Conservation (phyloP, 73 alveolate genomes). For the Tetrahymena thermophila region DNA sequence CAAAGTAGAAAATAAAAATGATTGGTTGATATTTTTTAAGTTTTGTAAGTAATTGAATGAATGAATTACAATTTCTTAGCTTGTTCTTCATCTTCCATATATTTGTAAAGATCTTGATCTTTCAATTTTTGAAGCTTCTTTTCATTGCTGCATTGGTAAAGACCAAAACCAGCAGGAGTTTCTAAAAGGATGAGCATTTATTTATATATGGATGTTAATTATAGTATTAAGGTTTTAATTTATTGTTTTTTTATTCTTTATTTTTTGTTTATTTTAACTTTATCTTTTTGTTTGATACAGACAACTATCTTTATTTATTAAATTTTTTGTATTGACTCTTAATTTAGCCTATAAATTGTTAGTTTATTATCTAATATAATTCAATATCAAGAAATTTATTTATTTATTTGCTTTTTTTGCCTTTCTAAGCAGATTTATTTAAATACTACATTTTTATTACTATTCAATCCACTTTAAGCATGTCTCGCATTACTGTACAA, state of each 20-base stretch:
- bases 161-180: slow-evolving; percentile 2
- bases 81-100: not conserved
- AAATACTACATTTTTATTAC: not conserved
- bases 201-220: not conserved
- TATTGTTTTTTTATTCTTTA: not conserved
- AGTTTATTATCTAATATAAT: not conserved
- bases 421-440: not conserved
- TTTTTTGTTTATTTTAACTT: not conserved
- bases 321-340: not conserved
- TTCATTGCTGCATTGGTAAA: not conserved
- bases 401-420: not conserved
- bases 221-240: not conserved
- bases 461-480: not conserved
- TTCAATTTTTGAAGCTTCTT: not conserved
- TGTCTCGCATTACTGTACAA: not conserved
- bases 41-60: not conserved
- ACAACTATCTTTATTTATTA: not conserved
- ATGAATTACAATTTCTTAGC: not conserved
- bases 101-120: not conserved
- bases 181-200: not conserved
- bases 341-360: not conserved
- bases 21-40: not conserved
- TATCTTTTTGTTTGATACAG: not conserved
- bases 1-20: not conserved
- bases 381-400: not conserved